Base-by-base conservation (phyloP, 129 eudicot genomes). In the Escallonia herrerae region DNA sequence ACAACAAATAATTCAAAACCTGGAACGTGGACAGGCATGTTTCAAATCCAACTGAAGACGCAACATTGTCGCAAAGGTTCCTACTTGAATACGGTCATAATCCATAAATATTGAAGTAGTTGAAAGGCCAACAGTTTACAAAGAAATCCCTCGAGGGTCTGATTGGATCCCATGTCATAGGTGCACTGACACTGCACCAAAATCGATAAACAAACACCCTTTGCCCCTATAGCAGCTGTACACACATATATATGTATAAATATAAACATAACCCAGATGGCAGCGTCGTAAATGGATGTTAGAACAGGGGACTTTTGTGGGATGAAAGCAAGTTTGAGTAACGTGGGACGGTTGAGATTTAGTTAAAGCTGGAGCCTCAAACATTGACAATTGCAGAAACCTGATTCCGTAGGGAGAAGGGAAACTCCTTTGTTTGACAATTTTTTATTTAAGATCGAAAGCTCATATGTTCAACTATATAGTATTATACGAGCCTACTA, bases 331-430 rank as follows among this genome's bases (percentile, higher is more conserved):
- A 54, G 7, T 14, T 39, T 9, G 53, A 4, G 66, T 59, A 65
- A 81, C 77, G 77, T 78, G 83, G 76, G 79, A 76, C 74, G 65
- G 72, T 72, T 72, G 79, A 66, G 72, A 67, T 67, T 47, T 78
- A 67, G 64, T 70, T 79, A 51, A n/a, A 74, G 69, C 62, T 56
- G 77, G 70, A 66, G 72, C 79, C 79, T 75, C 72, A 75, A 79
- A 69, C 68, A 72, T 74, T 79, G 81, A 79, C 88, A 68, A 60
- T 63, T 58, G 6, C 54, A 59, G 66, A 61, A 63, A 15, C 41
- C n/a, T 22, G 51, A 12, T 77, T 72, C 58, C 79, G 75, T 78
- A 66, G 14, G 64, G 72, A 58, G 55, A 67, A 68, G 75, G 71
- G 63, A 37, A 63, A 67, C 66, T 46, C 39, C 43, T 48, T 61